Evolutionary conservation across 2,329 filamentous ascomycete genomes (phyloP), one percentile per base, ranked within the genome.

Genomic region (Cladobotryum mycophilum): DNA sequence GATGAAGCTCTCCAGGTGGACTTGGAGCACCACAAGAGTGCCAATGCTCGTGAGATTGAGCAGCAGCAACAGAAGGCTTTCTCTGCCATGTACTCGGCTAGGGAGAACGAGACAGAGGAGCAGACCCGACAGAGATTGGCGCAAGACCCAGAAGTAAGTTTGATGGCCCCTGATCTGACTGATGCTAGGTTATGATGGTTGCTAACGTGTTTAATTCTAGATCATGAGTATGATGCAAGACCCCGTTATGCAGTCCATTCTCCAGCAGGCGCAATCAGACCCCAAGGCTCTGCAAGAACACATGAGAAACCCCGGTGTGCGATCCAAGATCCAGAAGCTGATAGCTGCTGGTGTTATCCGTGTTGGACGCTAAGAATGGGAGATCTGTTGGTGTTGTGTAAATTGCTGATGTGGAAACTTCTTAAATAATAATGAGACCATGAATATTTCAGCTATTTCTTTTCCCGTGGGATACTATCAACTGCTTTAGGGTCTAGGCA

Each of bases 191-290:
- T 12, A 20, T 20, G 22, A 14, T 14, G n/a, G 22, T 17, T 5
- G 20, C 52, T 54, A 45, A 51, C 45, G 38, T 9, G 11, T 35
- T 18, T 20, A 15, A 15, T 20, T 34, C 20, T 13, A 77, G 84
- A 96, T 97, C 67, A 88, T 95, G 80, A 71, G 76, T 56, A 92
- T 96, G 64, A 88, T 97, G 72, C 85, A 91, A 69, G 93, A 99
- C 65, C 93, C 93, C 14, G 85, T 99, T 65, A 97, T 99, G 92
- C 90, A 99, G 74, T 87, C 86, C 58, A 96, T 96, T 59, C 81
- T 97, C 51, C 91, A 97, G 69, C 93, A 99, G 74, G 93, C 93
- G 42, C 95, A 97, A 78, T 84, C 82, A 49, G 88, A 99, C 64
- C 93, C 93, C 15, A 86, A 86, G 45, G 93, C 93, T 42, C 81